A percentile compares a stretch with the other conserved stretches of the same genome.
phyloP scores from a whole-genome alignment of 1,284 basidiomycete genomes.

The Hymenochaete sp. region DNA sequence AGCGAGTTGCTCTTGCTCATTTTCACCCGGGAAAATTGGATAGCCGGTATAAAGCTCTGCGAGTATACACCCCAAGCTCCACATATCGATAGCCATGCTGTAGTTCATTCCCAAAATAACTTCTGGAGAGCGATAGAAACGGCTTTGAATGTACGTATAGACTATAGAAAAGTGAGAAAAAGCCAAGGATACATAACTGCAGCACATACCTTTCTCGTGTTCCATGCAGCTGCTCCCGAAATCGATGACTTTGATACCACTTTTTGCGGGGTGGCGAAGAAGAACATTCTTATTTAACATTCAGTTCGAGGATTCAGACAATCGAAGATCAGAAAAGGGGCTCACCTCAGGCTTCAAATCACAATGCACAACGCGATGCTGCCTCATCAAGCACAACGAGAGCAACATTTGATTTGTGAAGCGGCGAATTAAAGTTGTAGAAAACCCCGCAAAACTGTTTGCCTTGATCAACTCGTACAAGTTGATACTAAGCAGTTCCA shows the following conservation, averaged over 20 bases:
- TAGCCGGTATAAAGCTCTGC: conserved; percentile 98
- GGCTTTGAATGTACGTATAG: conserved; percentile 95
- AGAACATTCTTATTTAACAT: conserved; percentile 71
- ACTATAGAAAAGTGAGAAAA: conserved; percentile 44
- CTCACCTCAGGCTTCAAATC: conserved; percentile 95
- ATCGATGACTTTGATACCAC: conserved; percentile 97
- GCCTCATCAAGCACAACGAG: conserved; percentile 87
- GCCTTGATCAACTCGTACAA: conserved; percentile 99
- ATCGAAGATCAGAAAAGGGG: too few relatives aligned
- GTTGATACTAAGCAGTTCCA: conserved; percentile 97
- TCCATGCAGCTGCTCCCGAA: conserved; percentile 99
- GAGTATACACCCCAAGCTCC: conserved; percentile 96
- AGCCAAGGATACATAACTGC: background rate
- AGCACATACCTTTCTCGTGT: conserved; percentile 86
- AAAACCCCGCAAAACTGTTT: conserved; percentile 96
- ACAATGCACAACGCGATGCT: conserved; percentile 98
- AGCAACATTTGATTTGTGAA: conserved; percentile 95
- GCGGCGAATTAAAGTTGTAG: conserved; percentile 87
- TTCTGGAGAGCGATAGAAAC: conserved; percentile 95
- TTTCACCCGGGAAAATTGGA: conserved; percentile 99
- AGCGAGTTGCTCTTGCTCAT: conserved; percentile 96
- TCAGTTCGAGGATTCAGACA: background rate
- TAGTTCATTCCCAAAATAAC: conserved; percentile 92
- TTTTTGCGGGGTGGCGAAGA: conserved; percentile 89
- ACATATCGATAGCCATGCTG: conserved; percentile 95